These are phyloP conservation scores for Termitomyces sp. DNA, from an alignment of 768 basidiomycete genomes.

Conservation along the genomic window DNA sequence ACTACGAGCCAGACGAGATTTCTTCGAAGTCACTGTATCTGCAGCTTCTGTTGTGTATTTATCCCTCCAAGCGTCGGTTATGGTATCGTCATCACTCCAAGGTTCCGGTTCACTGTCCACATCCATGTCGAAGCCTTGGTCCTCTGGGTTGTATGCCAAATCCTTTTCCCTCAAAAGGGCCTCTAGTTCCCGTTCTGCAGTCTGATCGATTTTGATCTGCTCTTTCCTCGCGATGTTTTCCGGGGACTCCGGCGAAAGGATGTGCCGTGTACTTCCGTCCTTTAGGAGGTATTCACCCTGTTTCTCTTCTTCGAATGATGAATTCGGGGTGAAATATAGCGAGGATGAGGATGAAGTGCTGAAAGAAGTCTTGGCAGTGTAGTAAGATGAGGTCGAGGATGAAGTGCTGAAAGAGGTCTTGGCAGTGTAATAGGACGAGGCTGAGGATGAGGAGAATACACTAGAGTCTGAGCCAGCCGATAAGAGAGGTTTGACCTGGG, in stretches of 20 bases:
- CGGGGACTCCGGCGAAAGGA: background rate
- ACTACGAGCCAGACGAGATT: background rate
- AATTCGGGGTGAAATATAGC: background rate
- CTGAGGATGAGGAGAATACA: background rate
- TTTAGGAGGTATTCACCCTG: background rate
- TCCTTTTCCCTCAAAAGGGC: background rate
- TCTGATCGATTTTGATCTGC: background rate
- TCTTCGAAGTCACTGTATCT: background rate
- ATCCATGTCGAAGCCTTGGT: background rate
- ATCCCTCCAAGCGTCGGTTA: background rate
- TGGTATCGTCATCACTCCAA: background rate
- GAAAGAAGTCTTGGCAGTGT: background rate
- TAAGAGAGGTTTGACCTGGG: slow-evolving; percentile 1
- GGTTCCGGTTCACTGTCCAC: background rate
- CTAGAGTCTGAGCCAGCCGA: background rate
- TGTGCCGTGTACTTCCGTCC: background rate
- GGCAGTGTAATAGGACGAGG: slow-evolving; percentile 1
- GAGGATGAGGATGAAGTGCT: background rate
- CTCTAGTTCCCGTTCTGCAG: slow-evolving; percentile 5
- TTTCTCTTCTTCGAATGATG: background rate
- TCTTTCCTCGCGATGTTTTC: background rate
- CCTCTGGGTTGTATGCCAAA: background rate
- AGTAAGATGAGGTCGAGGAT: background rate
- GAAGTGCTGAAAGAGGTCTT: background rate
- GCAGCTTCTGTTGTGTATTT: background rate